A percentile compares a stretch with the other conserved stretches of the same genome.
These are phyloP conservation scores for Pythium utonaiense DNA, from an alignment of 352 stramenopile genomes.

Conservation along the genomic window DNA sequence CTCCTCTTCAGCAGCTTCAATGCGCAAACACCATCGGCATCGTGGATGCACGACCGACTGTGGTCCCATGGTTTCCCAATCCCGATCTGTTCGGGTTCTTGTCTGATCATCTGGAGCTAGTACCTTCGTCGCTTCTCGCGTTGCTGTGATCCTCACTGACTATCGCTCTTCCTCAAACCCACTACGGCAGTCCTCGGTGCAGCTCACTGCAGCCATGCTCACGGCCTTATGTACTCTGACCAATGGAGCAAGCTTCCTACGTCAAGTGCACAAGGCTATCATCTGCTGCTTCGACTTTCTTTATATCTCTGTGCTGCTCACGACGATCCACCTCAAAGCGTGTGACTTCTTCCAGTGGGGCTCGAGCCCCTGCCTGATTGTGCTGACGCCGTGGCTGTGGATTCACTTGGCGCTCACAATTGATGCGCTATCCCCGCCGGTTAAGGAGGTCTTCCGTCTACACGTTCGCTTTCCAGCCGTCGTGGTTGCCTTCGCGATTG, in stretches of 20 bases:
- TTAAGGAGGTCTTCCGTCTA: background rate
- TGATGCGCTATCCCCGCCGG: conserved; percentile 2
- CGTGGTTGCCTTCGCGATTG: background rate
- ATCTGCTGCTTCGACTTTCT: conserved; percentile 14
- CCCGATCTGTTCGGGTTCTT: background rate
- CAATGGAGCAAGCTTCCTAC: background rate
- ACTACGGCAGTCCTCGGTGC: background rate
- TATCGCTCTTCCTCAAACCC: background rate
- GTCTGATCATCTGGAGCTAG: background rate
- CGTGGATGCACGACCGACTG: background rate
- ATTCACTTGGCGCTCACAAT: conserved; percentile 13
- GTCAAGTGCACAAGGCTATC: background rate
- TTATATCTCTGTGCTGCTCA: conserved; percentile 16
- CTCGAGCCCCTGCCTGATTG: background rate
- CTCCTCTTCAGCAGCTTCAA: background rate
- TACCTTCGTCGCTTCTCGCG: background rate
- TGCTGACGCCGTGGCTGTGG: conserved; percentile 12
- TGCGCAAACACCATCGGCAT: background rate
- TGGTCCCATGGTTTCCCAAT: background rate
- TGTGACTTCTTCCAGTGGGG: conserved; percentile 14
- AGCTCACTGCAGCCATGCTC: background rate
- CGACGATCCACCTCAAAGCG: conserved; percentile 3
- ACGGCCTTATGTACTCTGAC: background rate
- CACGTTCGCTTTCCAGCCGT: background rate
- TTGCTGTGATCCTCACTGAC: background rate